Evolutionary conservation across 495 filamentous ascomycete species (phyloP).

Genomic region (Penicillium daleae): DNA sequence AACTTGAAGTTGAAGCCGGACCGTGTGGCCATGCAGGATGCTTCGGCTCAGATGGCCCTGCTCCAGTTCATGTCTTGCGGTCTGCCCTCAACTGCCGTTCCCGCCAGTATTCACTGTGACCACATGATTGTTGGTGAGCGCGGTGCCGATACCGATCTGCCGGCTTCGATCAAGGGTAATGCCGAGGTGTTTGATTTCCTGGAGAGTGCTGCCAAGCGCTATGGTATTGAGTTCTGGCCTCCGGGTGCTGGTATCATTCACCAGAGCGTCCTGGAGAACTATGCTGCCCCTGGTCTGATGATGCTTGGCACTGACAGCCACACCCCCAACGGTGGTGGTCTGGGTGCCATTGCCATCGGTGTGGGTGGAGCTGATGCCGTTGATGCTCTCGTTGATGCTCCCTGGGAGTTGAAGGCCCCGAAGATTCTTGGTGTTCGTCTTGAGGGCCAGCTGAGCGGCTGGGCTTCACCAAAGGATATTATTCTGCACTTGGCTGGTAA

Average conservation of each 20-base stretch:
- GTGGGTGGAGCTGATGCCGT: conserved; percentile 98
- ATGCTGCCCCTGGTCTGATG: conserved; percentile 95
- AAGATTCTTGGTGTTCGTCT: conserved; percentile 85
- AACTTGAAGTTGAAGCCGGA: conserved; percentile 98
- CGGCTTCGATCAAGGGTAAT: conserved; percentile 86
- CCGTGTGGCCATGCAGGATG: conserved; percentile 98
- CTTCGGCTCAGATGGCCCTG: conserved; percentile 96
- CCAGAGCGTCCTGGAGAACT: conserved; percentile 97
- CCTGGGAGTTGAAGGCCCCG: conserved; percentile 96
- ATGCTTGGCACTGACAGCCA: conserved; percentile 99
- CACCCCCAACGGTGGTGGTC: conserved; percentile 92
- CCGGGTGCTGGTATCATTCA: conserved; percentile 99
- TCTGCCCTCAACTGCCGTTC: conserved; percentile 87
- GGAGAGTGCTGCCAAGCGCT: conserved; percentile 91
- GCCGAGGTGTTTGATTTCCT: conserved; percentile 98
- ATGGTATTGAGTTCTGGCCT: conserved; percentile 98
- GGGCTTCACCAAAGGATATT: conserved; percentile 93
- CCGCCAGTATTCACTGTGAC: conserved; percentile 97
- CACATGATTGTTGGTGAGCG: conserved; percentile 94
- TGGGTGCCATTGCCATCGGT: conserved; percentile 94
- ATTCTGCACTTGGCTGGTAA: conserved; percentile 88
- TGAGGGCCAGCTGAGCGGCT: conserved; percentile 81
- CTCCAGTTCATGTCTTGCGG: conserved; percentile 98
- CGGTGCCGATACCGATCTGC: conserved; percentile 86
- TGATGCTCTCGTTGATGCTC: conserved; percentile 92